Evolutionary conservation across 345 rosid genomes (phyloP).

Genomic region (Eucalyptus sideroxylon): DNA sequence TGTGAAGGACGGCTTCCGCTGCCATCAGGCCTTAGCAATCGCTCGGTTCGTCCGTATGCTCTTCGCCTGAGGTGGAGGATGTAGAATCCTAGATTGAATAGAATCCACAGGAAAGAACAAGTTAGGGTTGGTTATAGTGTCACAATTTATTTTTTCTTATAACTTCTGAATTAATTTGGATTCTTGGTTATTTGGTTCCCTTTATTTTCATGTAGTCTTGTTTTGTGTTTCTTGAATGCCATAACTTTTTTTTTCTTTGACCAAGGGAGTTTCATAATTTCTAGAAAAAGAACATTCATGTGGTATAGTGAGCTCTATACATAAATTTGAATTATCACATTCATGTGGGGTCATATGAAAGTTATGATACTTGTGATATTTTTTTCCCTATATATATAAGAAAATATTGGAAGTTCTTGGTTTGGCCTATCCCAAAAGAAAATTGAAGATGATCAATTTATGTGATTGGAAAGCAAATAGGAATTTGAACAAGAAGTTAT

Average conservation of each 20-base stretch:
- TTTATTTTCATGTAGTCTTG: not conserved
- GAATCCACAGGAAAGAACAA: not conserved
- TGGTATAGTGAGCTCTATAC: too few relatives aligned
- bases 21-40: not conserved
- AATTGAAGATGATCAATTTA: too few relatives aligned
- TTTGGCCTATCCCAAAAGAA: too few relatives aligned
- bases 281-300: too few relatives aligned
- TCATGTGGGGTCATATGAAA: not conserved
- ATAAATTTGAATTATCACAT: too few relatives aligned
- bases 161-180: not conserved
- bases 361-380: too few relatives aligned
- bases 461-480: too few relatives aligned
- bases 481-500: too few relatives aligned
- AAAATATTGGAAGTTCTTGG: too few relatives aligned
- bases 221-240: not conserved
- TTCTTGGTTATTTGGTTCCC: not conserved
- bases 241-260: not conserved
- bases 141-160: not conserved
- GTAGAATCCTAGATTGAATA: not conserved
- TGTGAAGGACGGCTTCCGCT: not conserved
- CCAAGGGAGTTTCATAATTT: too few relatives aligned
- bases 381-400: too few relatives aligned
- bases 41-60: not conserved
- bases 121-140: not conserved
- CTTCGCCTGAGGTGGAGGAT: not conserved